Evolutionary conservation across 2,329 filamentous ascomycete species (phyloP).

Genomic region (Colletotrichum viniferum): DNA sequence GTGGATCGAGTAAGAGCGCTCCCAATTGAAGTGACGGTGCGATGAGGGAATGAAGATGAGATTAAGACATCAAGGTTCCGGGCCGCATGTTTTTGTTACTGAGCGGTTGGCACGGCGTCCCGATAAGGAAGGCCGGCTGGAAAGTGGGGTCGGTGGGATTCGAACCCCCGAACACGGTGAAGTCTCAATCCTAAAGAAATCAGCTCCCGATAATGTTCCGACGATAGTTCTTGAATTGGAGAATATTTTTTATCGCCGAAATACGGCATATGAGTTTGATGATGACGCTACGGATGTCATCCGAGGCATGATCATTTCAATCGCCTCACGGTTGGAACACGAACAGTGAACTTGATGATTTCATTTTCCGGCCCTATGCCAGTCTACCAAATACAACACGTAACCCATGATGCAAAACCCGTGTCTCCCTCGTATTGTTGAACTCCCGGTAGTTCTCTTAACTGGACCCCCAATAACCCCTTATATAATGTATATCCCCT

Average conservation of each 20-base stretch:
- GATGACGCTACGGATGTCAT: background rate
- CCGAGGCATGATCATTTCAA: too few relatives aligned
- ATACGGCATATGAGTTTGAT: rapidly evolving
- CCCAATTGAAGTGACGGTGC: background rate
- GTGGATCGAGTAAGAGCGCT: background rate
- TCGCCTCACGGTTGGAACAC: too few relatives aligned
- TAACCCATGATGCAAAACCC: background rate
- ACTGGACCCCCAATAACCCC: background rate
- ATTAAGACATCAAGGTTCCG: background rate
- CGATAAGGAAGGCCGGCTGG: background rate
- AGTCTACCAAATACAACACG: background rate
- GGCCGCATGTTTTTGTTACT: background rate
- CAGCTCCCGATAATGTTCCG: background rate
- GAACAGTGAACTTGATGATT: background rate
- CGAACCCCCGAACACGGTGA: background rate
- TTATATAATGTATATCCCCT: background rate
- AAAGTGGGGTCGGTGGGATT: background rate
- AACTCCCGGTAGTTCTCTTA: background rate
- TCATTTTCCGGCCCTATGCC: background rate
- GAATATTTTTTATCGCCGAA: background rate
- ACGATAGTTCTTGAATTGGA: background rate
- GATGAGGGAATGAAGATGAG: background rate
- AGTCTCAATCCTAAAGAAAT: rapidly evolving
- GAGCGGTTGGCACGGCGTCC: background rate
- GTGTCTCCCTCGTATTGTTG: background rate